phyloP scores from a whole-genome alignment of 2,329 filamentous ascomycete species.

The Hyphodiscus sp. region DNA sequence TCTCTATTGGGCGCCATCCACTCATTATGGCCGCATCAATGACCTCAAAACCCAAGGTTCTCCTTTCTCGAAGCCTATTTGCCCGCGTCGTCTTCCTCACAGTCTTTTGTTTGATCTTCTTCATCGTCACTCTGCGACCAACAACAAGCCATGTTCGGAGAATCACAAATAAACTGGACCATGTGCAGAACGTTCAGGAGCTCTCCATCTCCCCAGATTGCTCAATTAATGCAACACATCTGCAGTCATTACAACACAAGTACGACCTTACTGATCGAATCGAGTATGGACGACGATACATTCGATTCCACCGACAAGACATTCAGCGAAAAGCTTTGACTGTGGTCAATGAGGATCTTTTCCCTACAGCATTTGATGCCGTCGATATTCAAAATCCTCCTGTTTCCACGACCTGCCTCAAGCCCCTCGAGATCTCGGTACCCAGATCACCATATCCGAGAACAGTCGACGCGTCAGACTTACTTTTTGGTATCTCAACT shows the following conservation, averaged over 20 bases:
- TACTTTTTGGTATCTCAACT: constrained; percentile 54
- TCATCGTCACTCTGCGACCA: constrained; percentile 20
- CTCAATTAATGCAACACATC: constrained; percentile 40
- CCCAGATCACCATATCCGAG: constrained; percentile 43
- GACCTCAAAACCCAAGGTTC: constrained; percentile 4
- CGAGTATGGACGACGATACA: constrained; percentile 50
- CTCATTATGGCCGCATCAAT: constrained; percentile 3
- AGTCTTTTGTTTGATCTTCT: constrained; percentile 17
- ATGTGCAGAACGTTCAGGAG: background rate
- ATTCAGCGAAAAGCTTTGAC: constrained; percentile 46
- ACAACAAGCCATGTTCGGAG: constrained; percentile 4
- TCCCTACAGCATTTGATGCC: constrained; percentile 40
- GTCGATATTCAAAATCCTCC: constrained; percentile 41
- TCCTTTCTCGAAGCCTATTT: constrained; percentile 19
- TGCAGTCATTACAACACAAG: constrained; percentile 39
- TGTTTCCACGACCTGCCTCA: constrained; percentile 37
- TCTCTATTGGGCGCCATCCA: background rate
- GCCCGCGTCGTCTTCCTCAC: constrained; percentile 17
- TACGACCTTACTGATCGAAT: constrained; percentile 44
- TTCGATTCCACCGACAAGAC: constrained; percentile 44
- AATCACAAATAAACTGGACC: constrained; percentile 4
- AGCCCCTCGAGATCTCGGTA: constrained; percentile 45
- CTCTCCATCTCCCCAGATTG: constrained; percentile 32
- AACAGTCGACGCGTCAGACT: constrained; percentile 47
- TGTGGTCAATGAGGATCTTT: constrained; percentile 40